These are phyloP conservation scores for Pythium pyrilobum DNA, from an alignment of 352 stramenopile species.

Conservation along the genomic window DNA sequence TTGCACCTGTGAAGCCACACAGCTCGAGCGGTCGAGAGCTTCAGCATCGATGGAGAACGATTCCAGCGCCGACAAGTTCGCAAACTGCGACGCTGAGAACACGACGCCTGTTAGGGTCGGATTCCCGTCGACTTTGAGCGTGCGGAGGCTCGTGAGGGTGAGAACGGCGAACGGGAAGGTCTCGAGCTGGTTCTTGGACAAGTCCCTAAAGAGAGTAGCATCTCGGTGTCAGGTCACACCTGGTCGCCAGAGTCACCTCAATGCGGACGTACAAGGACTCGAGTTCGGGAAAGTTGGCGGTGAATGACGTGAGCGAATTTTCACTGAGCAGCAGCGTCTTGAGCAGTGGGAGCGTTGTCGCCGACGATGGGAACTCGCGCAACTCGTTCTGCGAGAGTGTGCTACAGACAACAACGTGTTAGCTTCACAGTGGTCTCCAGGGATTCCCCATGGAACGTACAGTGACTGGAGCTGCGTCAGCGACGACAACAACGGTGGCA, in stretches of 20 bases:
- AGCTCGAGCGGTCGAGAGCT: background rate
- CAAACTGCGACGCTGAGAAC: slow-evolving; percentile 7
- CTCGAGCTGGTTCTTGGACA: slow-evolving; percentile 7
- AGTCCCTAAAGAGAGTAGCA: background rate
- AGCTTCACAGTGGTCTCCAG: background rate
- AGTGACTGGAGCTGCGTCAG: background rate
- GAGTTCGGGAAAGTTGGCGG: background rate
- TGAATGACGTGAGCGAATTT: background rate
- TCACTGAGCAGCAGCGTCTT: background rate
- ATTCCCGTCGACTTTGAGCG: slow-evolving; percentile 2
- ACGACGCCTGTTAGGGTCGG: slow-evolving; percentile 2
- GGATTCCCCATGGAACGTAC: background rate
- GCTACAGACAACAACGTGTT: background rate
- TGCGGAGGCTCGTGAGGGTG: background rate
- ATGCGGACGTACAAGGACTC: slow-evolving; percentile 4
- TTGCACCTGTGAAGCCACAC: background rate
- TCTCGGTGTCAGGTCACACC: background rate
- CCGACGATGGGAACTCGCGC: background rate
- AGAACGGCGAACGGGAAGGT: background rate
- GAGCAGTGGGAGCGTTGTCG: background rate
- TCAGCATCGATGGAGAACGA: background rate
- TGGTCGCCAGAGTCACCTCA: background rate
- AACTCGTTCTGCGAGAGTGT: background rate
- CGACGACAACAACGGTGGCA: background rate
- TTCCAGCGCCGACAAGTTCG: background rate